A percentile compares a stretch with the other conserved stretches of the same genome.
phyloP scores from a whole-genome alignment of 176 grass and related monocot species.

The Pharus latifolius region DNA sequence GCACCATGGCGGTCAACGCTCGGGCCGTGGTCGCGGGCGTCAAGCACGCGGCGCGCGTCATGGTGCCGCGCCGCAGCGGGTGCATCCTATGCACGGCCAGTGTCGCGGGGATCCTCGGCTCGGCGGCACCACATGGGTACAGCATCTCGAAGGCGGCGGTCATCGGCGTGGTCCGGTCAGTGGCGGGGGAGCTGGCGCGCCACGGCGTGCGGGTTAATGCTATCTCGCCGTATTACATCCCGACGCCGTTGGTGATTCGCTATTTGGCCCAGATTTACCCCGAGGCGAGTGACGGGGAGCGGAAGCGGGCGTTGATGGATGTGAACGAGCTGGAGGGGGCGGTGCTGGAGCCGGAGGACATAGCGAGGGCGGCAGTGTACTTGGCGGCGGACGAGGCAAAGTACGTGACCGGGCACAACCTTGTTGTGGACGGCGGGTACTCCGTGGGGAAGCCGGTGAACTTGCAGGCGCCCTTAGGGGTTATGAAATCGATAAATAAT shows the following conservation, averaged over 20 bases:
- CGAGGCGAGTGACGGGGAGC: not conserved
- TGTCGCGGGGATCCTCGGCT: not conserved
- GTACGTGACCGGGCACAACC: constrained; percentile 60
- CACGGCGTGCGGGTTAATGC: constrained; percentile 16
- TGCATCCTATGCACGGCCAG: constrained; percentile 49
- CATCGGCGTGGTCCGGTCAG: not conserved
- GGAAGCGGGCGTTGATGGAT: not conserved
- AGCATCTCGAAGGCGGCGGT: not conserved
- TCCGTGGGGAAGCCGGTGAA: constrained; percentile 12
- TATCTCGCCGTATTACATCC: constrained; percentile 7
- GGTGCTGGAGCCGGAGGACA: not conserved
- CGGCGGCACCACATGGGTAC: not conserved
- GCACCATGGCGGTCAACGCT: constrained; percentile 36
- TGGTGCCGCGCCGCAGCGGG: constrained; percentile 27
- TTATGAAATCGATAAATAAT: too few relatives aligned
- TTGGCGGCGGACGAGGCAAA: constrained; percentile 64
- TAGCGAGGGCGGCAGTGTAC: constrained; percentile 4
- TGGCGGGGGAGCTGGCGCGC: not conserved
- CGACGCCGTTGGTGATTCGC: constrained; percentile 14
- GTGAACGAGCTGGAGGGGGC: not conserved
- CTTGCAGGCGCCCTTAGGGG: too few relatives aligned
- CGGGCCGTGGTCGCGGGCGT: constrained; percentile 13
- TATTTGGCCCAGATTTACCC: not conserved
- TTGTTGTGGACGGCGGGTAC: constrained; percentile 56
- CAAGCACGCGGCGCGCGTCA: constrained; percentile 65